These are phyloP conservation scores for Solanum tarijense DNA, from an alignment of 257 asterid genomes.

Conservation along the genomic window DNA sequence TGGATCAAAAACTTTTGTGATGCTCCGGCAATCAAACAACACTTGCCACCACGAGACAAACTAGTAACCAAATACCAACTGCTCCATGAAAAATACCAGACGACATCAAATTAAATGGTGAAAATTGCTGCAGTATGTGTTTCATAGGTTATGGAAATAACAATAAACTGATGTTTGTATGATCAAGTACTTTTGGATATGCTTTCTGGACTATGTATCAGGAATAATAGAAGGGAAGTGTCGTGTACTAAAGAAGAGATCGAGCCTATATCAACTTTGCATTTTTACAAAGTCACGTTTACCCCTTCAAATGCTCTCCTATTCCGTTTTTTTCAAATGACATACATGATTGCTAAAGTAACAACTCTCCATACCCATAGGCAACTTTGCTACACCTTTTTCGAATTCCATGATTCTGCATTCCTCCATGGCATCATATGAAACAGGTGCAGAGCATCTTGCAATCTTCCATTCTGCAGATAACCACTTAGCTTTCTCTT, in stretches of 20 bases:
- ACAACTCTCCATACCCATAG: background rate
- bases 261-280: no score
- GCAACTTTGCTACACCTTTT: no score
- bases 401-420: no score
- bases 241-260: no score
- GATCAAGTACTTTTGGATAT: background rate
- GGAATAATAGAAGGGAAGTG: background rate
- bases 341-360: background rate
- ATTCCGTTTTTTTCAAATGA: no score
- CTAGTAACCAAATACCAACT: constrained; percentile 36
- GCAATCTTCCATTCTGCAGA: no score
- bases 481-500: no score
- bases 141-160: background rate
- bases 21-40: constrained; percentile 38
- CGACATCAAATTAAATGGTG: background rate
- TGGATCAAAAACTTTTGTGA: constrained; percentile 40
- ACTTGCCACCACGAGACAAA: constrained; percentile 52
- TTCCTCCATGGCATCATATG: no score
- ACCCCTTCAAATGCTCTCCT: no score
- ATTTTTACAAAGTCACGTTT: no score
- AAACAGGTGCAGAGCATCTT: no score
- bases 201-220: background rate
- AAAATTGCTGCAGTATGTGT: background rate
- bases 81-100: constrained; percentile 20
- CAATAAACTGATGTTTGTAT: background rate